Evolutionary conservation across 2,329 filamentous ascomycete genomes (phyloP).

Genomic region (Talaromyces funiculosus): DNA sequence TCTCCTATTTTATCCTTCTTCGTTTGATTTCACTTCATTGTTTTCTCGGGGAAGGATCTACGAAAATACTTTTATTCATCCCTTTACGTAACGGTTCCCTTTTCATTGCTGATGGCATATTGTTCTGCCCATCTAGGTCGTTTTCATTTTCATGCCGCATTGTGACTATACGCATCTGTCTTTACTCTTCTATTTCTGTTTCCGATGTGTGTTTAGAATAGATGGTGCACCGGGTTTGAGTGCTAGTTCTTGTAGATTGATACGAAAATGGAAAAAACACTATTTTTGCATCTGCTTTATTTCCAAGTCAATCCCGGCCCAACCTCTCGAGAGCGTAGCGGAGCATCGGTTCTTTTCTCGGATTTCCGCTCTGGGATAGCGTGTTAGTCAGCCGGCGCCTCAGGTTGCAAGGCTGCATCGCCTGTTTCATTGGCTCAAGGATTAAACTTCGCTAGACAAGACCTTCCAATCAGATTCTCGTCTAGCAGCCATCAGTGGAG

Average conservation of each 20-base stretch:
- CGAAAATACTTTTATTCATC: constrained; percentile 11
- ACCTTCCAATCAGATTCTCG: not conserved
- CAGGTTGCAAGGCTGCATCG: not conserved
- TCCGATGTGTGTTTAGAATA: constrained; percentile 12
- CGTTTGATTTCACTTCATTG: not conserved
- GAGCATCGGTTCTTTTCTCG: not conserved
- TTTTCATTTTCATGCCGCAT: constrained; percentile 9
- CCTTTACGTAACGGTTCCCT: constrained; percentile 1
- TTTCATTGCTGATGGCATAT: not conserved
- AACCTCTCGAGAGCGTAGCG: not conserved
- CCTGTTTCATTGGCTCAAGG: not conserved
- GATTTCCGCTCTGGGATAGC: not conserved
- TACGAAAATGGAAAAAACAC: constrained; percentile 9
- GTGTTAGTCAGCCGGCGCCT: not conserved
- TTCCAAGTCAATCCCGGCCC: not conserved
- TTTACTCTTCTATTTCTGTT: constrained; percentile 1
- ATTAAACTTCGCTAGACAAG: not conserved
- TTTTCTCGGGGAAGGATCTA: constrained; percentile 8
- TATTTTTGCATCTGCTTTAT: not conserved
- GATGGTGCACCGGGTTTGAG: constrained; percentile 13
- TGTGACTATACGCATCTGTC: constrained; percentile 8
- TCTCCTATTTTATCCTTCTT: constrained; percentile 5
- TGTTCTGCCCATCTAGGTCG: constrained; percentile 5
- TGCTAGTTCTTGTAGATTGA: constrained; percentile 5
- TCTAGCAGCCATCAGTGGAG: not conserved